phyloP scores from a whole-genome alignment of 2,329 filamentous ascomycete species.

The Calonectria honghensis region DNA sequence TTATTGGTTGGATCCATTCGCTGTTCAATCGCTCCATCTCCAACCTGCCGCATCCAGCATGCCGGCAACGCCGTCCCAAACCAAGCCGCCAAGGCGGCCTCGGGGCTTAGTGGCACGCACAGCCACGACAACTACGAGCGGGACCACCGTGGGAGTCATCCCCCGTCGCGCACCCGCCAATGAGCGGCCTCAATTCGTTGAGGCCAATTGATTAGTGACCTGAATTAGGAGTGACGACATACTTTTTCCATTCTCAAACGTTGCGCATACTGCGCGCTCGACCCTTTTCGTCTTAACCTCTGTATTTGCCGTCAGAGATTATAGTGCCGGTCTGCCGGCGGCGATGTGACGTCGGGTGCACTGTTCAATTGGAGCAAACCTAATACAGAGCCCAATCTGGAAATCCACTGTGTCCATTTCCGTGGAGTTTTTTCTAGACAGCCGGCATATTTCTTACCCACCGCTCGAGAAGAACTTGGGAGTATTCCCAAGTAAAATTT shows the following conservation, averaged over 20 bases:
- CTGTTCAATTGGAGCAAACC: background rate
- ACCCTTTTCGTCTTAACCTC: background rate
- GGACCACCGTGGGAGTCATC: conserved; percentile 13
- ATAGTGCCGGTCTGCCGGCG: background rate
- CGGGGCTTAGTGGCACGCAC: conserved; percentile 10
- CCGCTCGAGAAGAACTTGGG: background rate
- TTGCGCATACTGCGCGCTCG: background rate
- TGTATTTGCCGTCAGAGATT: background rate
- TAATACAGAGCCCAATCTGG: background rate
- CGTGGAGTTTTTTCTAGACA: background rate
- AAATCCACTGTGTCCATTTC: background rate
- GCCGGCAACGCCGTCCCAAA: conserved; percentile 13
- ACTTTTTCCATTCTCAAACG: background rate
- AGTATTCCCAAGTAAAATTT: background rate
- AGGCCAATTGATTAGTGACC: background rate
- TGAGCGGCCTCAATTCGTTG: background rate
- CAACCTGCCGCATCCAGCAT: background rate
- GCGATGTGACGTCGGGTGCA: background rate
- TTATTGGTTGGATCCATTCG: background rate
- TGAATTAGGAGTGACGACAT: background rate
- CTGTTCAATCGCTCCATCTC: background rate
- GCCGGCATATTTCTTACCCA: background rate
- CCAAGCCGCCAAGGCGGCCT: background rate
- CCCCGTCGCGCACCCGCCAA: background rate
- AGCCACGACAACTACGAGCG: background rate